These are phyloP conservation scores for Tolypocladium guangdongense DNA, from an alignment of 2,329 filamentous ascomycete genomes.

Conservation along the genomic window DNA sequence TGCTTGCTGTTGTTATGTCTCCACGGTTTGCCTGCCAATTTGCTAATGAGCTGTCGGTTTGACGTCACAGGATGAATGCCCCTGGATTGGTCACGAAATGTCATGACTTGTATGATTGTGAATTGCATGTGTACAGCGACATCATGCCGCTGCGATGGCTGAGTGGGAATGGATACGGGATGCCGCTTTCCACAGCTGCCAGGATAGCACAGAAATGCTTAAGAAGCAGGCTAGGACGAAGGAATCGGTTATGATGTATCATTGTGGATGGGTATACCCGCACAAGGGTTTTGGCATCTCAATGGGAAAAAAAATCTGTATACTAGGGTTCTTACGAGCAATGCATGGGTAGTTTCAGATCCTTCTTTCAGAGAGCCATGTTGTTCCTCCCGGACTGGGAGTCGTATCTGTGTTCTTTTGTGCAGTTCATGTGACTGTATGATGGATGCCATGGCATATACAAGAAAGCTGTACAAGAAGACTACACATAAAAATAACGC, in stretches of 20 bases:
- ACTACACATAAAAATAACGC: neutral
- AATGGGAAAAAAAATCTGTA: neutral
- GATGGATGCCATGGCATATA: neutral
- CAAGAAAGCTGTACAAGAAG: neutral
- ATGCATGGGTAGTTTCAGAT: neutral
- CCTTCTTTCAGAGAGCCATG: neutral
- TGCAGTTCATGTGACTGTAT: neutral
- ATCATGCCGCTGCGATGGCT: neutral
- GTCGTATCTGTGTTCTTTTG: neutral
- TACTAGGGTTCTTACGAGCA: neutral
- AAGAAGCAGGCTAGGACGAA: neutral
- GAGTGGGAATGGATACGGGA: neutral
- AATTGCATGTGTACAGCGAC: neutral
- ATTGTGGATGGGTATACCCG: neutral
- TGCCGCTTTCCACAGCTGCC: neutral
- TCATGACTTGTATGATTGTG: constrained; percentile 3
- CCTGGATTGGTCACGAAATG: neutral
- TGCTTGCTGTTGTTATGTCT: neutral
- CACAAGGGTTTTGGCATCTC: neutral
- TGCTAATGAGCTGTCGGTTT: neutral
- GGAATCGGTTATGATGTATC: neutral
- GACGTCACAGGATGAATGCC: neutral
- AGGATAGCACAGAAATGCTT: neutral
- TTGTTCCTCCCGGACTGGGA: neutral
- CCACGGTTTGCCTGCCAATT: neutral